Percentiles rank a stretch among this genome's conserved stretches.
Conservation (phyloP, 768 basidiomycete genomes). For the Xerocomellus amylosporus region DNA sequence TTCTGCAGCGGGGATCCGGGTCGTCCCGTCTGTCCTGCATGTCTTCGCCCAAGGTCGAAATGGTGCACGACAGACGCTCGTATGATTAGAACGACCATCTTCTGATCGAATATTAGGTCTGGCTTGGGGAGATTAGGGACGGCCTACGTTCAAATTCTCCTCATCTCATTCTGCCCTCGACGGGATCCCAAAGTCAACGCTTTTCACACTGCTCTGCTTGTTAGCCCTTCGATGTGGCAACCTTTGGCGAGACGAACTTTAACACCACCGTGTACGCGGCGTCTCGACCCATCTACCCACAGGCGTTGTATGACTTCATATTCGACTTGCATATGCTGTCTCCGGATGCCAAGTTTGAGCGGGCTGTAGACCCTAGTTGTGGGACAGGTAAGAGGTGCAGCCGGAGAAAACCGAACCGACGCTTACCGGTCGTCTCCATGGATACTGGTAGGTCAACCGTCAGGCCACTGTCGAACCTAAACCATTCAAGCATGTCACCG, state of each 20-base stretch:
- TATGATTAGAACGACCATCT: no score
- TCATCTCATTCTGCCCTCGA: background rate
- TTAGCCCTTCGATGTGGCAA: conserved; percentile 38
- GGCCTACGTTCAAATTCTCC: background rate
- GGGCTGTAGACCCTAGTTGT: conserved; percentile 74
- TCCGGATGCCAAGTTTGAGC: conserved; percentile 40
- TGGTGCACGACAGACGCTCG: no score
- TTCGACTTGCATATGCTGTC: conserved; percentile 50
- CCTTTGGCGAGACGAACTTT: conserved; percentile 67
- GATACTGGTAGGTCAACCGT: conserved; percentile 54
- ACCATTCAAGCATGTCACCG: conserved; percentile 59
- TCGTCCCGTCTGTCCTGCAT: no score
- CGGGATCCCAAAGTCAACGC: background rate
- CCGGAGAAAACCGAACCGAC: background rate
- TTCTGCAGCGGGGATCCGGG: no score
- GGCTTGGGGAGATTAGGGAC: no score
- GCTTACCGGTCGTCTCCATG: background rate
- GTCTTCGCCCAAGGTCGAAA: no score
- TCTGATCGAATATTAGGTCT: no score
- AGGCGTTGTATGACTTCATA: conserved; percentile 59
- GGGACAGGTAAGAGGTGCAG: conserved; percentile 56
- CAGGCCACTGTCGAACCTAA: conserved; percentile 58
- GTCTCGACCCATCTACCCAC: conserved; percentile 69
- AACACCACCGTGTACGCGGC: conserved; percentile 59
- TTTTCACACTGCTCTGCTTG: background rate